Evolutionary conservation across 2,329 filamentous ascomycete genomes (phyloP).

Genomic region (Ophiognomonia clavigignenti-juglandacearum): DNA sequence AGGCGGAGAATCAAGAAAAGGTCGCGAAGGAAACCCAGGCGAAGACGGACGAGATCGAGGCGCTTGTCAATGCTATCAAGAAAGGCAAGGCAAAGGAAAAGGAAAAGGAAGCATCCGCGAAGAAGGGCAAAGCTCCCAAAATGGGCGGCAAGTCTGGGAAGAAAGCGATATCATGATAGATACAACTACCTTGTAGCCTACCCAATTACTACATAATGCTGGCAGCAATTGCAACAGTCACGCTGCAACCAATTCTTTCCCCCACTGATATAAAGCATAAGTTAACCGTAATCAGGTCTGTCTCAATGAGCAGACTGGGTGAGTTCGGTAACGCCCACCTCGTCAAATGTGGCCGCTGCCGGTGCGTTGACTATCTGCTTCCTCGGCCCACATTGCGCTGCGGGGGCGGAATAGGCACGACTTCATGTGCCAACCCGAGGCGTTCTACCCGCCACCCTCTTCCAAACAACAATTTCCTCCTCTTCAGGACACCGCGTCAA

Average conservation of each 20-base stretch:
- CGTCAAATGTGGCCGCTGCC: background rate
- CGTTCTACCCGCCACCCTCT: no score
- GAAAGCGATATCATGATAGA: constrained; percentile 12
- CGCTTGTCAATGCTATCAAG: constrained; percentile 40
- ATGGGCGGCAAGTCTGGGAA: constrained; percentile 15
- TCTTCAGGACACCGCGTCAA: no score
- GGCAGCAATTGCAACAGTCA: no score
- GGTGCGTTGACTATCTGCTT: background rate
- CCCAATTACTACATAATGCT: no score
- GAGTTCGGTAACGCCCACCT: background rate
- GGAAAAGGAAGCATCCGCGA: constrained; percentile 27
- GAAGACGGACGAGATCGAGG: constrained; percentile 26
- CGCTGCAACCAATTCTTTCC: no score
- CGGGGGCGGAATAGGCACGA: no score
- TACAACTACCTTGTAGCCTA: no score
- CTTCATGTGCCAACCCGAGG: no score
- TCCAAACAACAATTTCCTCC: no score
- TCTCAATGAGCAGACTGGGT: no score
- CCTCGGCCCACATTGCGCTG: constrained; percentile 4
- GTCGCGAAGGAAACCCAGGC: constrained; percentile 24
- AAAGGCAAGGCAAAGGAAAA: constrained; percentile 32
- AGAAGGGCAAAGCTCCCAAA: constrained; percentile 22
- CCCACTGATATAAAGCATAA: no score
- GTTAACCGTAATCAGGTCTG: no score
- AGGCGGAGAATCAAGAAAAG: constrained; percentile 30